These are phyloP conservation scores for Pleurotus pulmonarius DNA, from an alignment of 768 basidiomycete genomes.

Conservation along the genomic window DNA sequence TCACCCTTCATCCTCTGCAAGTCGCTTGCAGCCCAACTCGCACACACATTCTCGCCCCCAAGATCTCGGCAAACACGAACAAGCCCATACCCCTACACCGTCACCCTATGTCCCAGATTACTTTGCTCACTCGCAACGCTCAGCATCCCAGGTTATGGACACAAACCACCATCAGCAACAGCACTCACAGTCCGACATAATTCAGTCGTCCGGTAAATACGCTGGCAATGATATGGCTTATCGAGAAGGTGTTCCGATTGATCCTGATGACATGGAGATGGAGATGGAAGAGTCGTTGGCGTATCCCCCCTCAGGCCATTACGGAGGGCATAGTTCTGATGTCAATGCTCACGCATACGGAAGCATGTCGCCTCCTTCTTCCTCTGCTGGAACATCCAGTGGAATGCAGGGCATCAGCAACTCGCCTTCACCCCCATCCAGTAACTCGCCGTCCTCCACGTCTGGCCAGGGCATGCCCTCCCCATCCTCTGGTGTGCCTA, in stretches of 20 bases:
- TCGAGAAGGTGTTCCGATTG: slow-evolving; percentile 43
- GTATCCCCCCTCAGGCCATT: slow-evolving; percentile 9
- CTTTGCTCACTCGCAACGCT: slow-evolving; percentile 5
- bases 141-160: slow-evolving; percentile 14
- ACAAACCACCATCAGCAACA: slow-evolving; percentile 17
- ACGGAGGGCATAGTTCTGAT: slow-evolving; percentile 6
- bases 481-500: slow-evolving; percentile 38
- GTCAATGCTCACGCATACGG: not conserved
- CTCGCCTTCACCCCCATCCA: slow-evolving; percentile 21
- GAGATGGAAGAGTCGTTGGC: slow-evolving; percentile 53
- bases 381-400: not conserved
- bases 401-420: not conserved
- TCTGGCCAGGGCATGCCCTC: slow-evolving; percentile 13
- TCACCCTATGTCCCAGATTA: slow-evolving; percentile 7
- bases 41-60: slow-evolving; percentile 23
- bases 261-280: slow-evolving; percentile 81
- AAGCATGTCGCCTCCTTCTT: slow-evolving; percentile 1
- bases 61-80: slow-evolving; percentile 10
- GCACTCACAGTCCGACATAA: slow-evolving; percentile 23
- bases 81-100: not conserved
- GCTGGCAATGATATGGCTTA: slow-evolving; percentile 3
- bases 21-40: slow-evolving; percentile 6
- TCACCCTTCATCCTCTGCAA: not conserved
- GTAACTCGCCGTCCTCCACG: not conserved
- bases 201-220: not conserved